These are phyloP conservation scores for Scedosporium apiospermum DNA, from an alignment of 2,329 filamentous ascomycete species.

Conservation along the genomic window DNA sequence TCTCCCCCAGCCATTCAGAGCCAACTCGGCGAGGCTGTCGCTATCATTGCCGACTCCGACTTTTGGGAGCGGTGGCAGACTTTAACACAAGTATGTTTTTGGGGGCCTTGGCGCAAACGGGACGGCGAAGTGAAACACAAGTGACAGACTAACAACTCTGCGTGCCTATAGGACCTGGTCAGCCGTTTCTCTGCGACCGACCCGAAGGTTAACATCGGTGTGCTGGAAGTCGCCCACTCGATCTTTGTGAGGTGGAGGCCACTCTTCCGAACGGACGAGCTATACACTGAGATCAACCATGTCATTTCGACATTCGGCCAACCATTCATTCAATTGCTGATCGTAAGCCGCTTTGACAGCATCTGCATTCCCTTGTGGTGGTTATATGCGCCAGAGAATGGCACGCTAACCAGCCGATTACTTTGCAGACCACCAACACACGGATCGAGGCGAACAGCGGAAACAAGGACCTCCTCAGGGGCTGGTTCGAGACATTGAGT, in stretches of 20 bases:
- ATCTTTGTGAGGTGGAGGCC: constrained; percentile 96
- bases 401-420: not conserved
- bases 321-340: constrained; percentile 73
- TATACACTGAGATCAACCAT: constrained; percentile 95
- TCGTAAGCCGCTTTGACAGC: constrained; percentile 35
- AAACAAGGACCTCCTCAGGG: constrained; percentile 65
- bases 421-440: constrained; percentile 51
- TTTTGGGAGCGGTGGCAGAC: constrained; percentile 96
- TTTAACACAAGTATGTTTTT: constrained; percentile 61
- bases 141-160: not conserved
- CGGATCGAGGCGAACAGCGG: constrained; percentile 65
- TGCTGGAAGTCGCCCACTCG: constrained; percentile 93
- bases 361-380: not conserved
- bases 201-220: constrained; percentile 79
- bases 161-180: constrained; percentile 60
- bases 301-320: constrained; percentile 77
- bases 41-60: constrained; percentile 94
- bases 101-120: not conserved
- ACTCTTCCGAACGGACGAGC: constrained; percentile 81
- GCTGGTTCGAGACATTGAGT: constrained; percentile 77
- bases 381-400: not conserved
- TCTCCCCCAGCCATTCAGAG: constrained; percentile 81
- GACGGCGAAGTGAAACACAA: not conserved
- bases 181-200: constrained; percentile 76
- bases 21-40: constrained; percentile 93